Base-by-base conservation (phyloP, 495 filamentous ascomycete species). In the Penicillium atrosanguineum region DNA sequence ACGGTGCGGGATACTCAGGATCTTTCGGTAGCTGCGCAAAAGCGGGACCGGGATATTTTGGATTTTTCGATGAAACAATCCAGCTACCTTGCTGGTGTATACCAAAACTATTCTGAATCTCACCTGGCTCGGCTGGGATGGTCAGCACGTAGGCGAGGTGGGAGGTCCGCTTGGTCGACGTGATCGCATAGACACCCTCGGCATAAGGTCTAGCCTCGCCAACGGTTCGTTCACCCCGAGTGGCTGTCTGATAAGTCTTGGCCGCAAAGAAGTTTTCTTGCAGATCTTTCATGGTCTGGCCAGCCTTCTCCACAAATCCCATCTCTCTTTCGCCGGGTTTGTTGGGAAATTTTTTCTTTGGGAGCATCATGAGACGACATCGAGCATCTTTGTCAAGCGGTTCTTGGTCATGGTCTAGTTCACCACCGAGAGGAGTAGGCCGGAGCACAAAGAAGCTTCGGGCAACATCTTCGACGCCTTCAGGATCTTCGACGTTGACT, bases 141-240 rank as follows among this genome's bases (percentile, higher is more conserved):
- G 90, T 96, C 52, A 96, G 61, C 31, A 92, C 77, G 57, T 97
- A 97, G 0, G 79, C 88, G 6, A 97, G 76, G 60, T 95, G 90
- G 6, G 87, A 88, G 37, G 84, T 78, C 2, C 83, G 73, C 2
- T 84, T 84, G 0, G 87, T 88, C 15, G 78, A 83, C 0, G 86
- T 90, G 46, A 97, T 84, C 1, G 87, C 88, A 63, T 97, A 96
- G 16, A 96, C 83, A 2, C 93, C 93, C 69, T 96, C 90, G 0
- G 84, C 91, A 28, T 91, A 80, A 1, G 89, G 87, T 2, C 80
- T 82, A 12, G 89, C 87, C 2, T 88, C 83, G 3, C 88, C 87
- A 7, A 73, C 77, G 28, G 85, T 83, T n/a, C 89, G 81, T 28
- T 83, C 81, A 7, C 84, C 92, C 3, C 63, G 74, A 2, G 91